Percentiles rank a stretch among this genome's conserved stretches.
Evolutionary conservation across 78 protist genomes (phyloP).

Genomic region (Dictyostelium purpureum): DNA sequence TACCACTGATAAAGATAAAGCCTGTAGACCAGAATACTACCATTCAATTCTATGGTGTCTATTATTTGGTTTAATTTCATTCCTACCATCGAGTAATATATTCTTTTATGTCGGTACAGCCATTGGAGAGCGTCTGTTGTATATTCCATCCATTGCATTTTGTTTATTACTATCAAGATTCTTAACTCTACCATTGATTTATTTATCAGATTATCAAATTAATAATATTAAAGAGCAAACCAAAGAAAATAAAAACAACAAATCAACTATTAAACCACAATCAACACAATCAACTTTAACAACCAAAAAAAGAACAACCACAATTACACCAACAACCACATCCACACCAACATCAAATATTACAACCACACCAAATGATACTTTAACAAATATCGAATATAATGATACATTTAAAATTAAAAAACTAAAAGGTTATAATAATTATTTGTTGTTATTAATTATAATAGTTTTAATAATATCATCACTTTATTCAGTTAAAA

Average conservation of each 20-base stretch:
- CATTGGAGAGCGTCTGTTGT: conserved; percentile 31
- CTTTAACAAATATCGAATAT: background rate
- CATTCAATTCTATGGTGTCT: background rate
- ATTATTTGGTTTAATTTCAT: background rate
- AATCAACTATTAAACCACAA: background rate
- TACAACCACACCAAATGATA: background rate
- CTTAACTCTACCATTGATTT: conserved; percentile 6
- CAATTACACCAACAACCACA: background rate
- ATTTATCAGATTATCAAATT: background rate
- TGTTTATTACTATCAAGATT: conserved; percentile 35
- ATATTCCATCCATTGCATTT: conserved; percentile 64
- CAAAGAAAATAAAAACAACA: background rate
- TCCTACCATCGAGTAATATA: conserved; percentile 25
- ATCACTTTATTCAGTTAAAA: background rate
- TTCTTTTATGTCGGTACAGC: conserved; percentile 31
- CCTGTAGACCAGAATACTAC: background rate
- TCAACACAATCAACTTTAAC: background rate
- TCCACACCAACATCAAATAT: background rate
- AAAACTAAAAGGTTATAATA: background rate
- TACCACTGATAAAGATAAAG: background rate
- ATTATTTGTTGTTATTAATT: background rate
- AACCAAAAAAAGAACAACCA: background rate
- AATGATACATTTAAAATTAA: background rate
- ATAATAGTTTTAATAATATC: background rate
- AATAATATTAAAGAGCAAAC: background rate